phyloP scores from a whole-genome alignment of 257 asterid genomes.

The Prunella vulgaris region DNA sequence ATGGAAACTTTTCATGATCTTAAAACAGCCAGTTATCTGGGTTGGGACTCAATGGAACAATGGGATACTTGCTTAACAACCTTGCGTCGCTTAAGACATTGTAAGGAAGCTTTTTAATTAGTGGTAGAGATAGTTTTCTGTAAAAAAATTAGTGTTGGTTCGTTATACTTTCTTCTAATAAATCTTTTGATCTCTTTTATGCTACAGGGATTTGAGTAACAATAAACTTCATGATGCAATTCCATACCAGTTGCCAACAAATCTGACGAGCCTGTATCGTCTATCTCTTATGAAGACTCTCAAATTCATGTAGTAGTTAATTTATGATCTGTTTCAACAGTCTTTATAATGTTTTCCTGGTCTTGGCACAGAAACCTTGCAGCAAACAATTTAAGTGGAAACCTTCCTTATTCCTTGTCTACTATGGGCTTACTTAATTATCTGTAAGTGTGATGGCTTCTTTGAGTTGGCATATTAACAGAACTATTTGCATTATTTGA shows the following conservation, averaged over 20 bases:
- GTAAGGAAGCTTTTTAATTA: slow-evolving; percentile 40
- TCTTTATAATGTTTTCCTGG: slow-evolving; percentile 7
- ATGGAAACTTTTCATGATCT: slow-evolving; percentile 26
- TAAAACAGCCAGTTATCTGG: slow-evolving; percentile 65
- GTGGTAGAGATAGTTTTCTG: background rate
- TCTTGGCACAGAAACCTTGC: slow-evolving; percentile 78
- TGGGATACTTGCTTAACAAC: slow-evolving; percentile 82
- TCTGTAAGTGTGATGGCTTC: slow-evolving; percentile 56
- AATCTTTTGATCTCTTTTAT: slow-evolving; percentile 8
- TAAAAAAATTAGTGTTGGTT: background rate
- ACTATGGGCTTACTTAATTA: slow-evolving; percentile 53
- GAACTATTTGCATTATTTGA: slow-evolving; percentile 17
- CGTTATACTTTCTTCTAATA: background rate
- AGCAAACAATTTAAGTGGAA: slow-evolving; percentile 71
- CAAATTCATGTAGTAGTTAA: slow-evolving; percentile 15
- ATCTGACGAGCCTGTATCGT: slow-evolving; percentile 81
- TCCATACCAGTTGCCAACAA: slow-evolving; percentile 85
- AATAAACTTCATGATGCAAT: slow-evolving; percentile 64
- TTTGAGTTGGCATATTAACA: slow-evolving; percentile 1
- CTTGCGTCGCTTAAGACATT: slow-evolving; percentile 67
- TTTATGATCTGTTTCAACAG: slow-evolving; percentile 12
- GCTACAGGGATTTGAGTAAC: slow-evolving; percentile 88
- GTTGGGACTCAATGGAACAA: slow-evolving; percentile 73
- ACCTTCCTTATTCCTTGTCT: slow-evolving; percentile 71
- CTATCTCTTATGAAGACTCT: slow-evolving; percentile 13